Base-by-base conservation (phyloP, 2,329 filamentous ascomycete species). In the Beauveria australis region DNA sequence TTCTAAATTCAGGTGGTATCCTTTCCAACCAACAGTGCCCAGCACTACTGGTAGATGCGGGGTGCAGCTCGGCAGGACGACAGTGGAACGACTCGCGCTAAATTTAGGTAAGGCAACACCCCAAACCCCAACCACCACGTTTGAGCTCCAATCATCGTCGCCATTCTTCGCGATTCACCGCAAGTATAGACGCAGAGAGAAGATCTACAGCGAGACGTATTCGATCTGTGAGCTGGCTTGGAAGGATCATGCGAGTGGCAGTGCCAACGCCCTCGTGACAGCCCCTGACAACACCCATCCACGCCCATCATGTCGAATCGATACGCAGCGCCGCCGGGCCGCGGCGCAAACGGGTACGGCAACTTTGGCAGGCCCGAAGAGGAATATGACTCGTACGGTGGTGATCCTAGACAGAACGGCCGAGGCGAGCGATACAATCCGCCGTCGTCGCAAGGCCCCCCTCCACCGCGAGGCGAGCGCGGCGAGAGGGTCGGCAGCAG, bases 331-430 rank as follows among this genome's bases (percentile, higher is more conserved):
- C 70, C 79, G 61, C 66, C 67, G 63, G 30, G 46, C 30, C 73
- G 68, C 65, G 67, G 68, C 64, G 75, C 74, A 64, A 73, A 74
- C 59, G 73, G 76, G 52, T 79, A 79, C 66, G 78, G 77, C 41
- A 76, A 75, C 62, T 71, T 78, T 66, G 72, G 75, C 65, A 62
- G 62, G 67, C 46, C 58, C 61, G 62, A 66, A 63, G 80, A 79
- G 43, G 80, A 82, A 60, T 81, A 81, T 66, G 79, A 82, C 53
- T 74, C 78, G 10, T 81, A 76, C 63, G 75, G 76, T 52, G 76
- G 79, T 26, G 72, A 72, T 24, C 77, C 78, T 49, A 22, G 57
- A 59, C 37, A 37, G 19, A 47, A 53, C 33, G 16, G 14, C 47
- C 46, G 56, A 16, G 37, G 33, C 12, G 47, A 59, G 14, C 47